Base-by-base conservation (phyloP, 371 early-diverging fungal genomes). In the Parasitella parasitica region DNA sequence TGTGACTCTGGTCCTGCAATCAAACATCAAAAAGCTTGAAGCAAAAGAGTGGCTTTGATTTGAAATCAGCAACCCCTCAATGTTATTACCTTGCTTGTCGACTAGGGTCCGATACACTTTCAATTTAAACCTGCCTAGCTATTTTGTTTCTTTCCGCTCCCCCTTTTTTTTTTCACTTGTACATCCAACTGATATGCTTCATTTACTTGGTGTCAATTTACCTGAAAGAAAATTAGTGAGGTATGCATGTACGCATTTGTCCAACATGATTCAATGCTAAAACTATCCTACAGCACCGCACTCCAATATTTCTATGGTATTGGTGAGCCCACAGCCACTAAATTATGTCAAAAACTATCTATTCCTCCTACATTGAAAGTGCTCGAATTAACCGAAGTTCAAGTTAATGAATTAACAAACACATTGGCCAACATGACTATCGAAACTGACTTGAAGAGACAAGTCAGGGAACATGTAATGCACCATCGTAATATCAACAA, bases 291-390 rank as follows among this genome's bases (percentile, higher is more conserved):
- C 37, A 77, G 75, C 43, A 78, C 71, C 58, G 78, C 77, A 49
- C 85, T 97, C 41, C 90, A 92, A 48, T 87, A 91, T 62, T 94
- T 97, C 71, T 95, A 95, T 69, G 97, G 97, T 48, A 92, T 97
- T 66, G 97, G 97, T 13, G 86, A 83, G 51, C 76, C 81, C 43
- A 91, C 92, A 16, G 91, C 91, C 34, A 67, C 80, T 32, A 78
- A 85, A 61, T 71, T 97, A 50, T 95, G 97, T 73, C 83, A 90
- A 58, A 71, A 86, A 35, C 81, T 95, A 26, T 83, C 88, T 22
- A 90, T 97, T 68, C 92, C 94, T 76, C 81, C 81, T 36, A 83
- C 81, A 36, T 80, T 87, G 76, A 89, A 89, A 70, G 86, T 97
- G 22, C 68, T 81, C 54, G 96, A 96, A 63, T 81, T 97, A n/a